Evolutionary conservation across 768 basidiomycete species (phyloP).

Genomic region (Mycena alexandri): DNA sequence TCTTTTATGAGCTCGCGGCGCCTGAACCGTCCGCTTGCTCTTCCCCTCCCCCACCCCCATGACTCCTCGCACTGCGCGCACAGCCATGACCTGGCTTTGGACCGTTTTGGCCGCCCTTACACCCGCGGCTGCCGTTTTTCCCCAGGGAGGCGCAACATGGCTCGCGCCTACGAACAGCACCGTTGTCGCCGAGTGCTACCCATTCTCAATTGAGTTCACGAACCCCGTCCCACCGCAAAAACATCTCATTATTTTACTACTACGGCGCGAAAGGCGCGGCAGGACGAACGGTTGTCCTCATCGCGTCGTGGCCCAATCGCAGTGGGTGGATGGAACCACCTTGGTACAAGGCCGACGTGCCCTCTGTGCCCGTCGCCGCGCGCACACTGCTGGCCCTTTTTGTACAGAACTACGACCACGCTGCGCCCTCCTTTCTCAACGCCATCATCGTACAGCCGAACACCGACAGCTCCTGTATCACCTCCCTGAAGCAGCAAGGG

Average conservation of each 20-base stretch:
- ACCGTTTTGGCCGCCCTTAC: too few species aligned
- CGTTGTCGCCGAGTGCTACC: constrained; percentile 15
- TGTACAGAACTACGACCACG: background rate
- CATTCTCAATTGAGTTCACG: constrained; percentile 6
- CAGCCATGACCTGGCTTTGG: too few species aligned
- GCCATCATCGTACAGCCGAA: constrained; percentile 3
- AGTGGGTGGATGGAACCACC: constrained; percentile 1
- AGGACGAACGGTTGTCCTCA: background rate
- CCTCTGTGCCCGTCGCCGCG: too few species aligned
- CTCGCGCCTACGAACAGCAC: too few species aligned
- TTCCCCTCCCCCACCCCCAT: too few species aligned
- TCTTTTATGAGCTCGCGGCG: too few species aligned
- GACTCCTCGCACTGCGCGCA: too few species aligned
- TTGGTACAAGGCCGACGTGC: background rate
- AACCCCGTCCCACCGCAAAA: background rate
- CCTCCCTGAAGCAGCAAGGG: background rate
- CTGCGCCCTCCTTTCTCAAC: background rate
- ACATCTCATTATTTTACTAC: constrained; percentile 12
- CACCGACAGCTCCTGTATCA: constrained; percentile 10
- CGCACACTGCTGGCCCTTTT: background rate
- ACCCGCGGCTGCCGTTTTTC: too few species aligned
- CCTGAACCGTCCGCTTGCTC: too few species aligned
- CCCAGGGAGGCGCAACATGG: too few species aligned
- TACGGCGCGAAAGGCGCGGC: background rate
- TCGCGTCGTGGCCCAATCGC: background rate